phyloP scores from a whole-genome alignment of 441 rosid species.

The Eutrema salsugineum region DNA sequence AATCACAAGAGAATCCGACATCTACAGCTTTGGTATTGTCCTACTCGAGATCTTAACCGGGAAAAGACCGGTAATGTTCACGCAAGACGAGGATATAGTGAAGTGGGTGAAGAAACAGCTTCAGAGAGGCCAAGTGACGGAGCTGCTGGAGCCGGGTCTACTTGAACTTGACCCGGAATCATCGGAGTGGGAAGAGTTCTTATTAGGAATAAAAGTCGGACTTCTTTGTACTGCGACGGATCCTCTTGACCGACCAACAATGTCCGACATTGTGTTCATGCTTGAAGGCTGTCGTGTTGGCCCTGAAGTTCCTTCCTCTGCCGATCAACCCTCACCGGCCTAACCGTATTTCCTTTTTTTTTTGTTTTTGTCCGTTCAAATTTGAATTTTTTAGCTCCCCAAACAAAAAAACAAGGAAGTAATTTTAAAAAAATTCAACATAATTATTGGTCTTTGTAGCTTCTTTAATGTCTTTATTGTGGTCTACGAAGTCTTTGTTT shows the following conservation, averaged over 20 bases:
- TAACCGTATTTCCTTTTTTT: conserved; percentile 30
- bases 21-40: conserved; percentile 93
- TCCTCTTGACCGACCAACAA: conserved; percentile 85
- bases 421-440: background rate
- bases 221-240: conserved; percentile 90
- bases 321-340: conserved; percentile 86
- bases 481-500: background rate
- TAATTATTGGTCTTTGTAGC: conserved; percentile 1
- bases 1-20: conserved; percentile 71
- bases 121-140: conserved; percentile 83
- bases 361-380: conserved; percentile 6
- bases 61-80: conserved; percentile 89
- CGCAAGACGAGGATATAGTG: conserved; percentile 92
- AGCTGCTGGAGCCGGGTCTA: conserved; percentile 85
- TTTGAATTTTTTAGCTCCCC: conserved; percentile 17
- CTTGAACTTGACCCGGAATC: conserved; percentile 96
- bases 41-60: conserved; percentile 87
- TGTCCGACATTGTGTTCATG: conserved; percentile 96
- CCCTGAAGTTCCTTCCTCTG: conserved; percentile 80
- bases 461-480: conserved; percentile 18
- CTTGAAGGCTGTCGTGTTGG: conserved; percentile 98
- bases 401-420: background rate
- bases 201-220: conserved; percentile 94
- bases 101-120: conserved; percentile 98
- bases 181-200: conserved; percentile 98